Conservation (phyloP, 306 rosid species). For the Malus asiatica region DNA sequence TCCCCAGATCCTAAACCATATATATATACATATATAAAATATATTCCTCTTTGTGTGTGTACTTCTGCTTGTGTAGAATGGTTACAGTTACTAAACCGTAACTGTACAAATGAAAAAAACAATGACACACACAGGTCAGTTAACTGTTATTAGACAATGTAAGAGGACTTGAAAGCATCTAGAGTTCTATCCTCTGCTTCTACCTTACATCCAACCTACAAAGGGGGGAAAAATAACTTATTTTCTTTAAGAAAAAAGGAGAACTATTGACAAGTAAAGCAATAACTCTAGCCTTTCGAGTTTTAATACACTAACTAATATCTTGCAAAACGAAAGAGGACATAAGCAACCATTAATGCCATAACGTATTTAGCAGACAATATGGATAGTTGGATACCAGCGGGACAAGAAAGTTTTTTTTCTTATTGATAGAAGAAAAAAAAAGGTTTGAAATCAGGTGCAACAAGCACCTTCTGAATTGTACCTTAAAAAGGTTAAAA, state of each 20-base stretch:
- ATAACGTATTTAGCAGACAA: neutral
- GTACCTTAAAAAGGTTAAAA: slow-evolving; percentile 78
- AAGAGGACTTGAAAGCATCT: neutral
- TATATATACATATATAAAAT: too few species aligned
- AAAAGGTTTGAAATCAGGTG: neutral
- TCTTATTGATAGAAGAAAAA: neutral
- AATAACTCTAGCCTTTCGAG: neutral
- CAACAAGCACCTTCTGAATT: neutral
- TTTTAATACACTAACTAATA: neutral
- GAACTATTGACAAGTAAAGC: neutral
- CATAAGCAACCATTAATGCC: neutral
- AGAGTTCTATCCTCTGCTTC: neutral
- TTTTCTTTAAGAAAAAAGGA: neutral
- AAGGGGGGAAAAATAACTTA: neutral
- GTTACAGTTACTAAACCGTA: neutral
- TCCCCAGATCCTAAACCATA: too few species aligned
- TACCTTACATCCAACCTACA: neutral
- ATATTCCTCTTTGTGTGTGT: neutral
- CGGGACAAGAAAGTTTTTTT: neutral
- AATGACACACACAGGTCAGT: neutral
- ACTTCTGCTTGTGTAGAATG: neutral
- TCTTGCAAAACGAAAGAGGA: neutral
- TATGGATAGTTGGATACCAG: neutral
- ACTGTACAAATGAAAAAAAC: too few species aligned
- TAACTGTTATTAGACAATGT: neutral